Percentiles rank a stretch among this genome's conserved stretches.
phyloP scores from a whole-genome alignment of 306 rosid species.

The Cicer yamashitae region DNA sequence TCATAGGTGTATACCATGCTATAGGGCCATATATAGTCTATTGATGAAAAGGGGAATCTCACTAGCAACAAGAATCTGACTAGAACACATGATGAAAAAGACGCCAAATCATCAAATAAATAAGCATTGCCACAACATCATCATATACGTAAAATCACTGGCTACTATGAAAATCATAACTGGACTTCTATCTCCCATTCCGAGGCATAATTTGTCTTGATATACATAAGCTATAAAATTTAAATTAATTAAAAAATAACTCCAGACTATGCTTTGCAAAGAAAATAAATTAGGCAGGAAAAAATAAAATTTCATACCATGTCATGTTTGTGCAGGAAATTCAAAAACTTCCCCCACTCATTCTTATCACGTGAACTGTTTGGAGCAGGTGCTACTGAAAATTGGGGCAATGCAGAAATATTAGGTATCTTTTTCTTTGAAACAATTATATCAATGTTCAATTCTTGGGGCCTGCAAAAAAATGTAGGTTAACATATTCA shows the following conservation, averaged over 20 bases:
- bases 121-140: neutral
- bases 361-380: constrained; percentile 14
- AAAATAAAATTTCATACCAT: constrained; percentile 44
- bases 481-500: neutral
- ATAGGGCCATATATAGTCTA: neutral
- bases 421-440: constrained; percentile 1
- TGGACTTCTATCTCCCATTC: neutral
- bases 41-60: neutral
- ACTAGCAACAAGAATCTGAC: constrained; percentile 1
- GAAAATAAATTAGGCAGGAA: neutral
- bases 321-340: constrained; percentile 17
- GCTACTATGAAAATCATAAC: neutral
- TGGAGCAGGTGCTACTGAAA: constrained; percentile 51
- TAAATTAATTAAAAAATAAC: neutral
- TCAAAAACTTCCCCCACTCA: constrained; percentile 59
- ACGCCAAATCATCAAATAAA: constrained; percentile 20
- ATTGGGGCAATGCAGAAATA: constrained; percentile 46
- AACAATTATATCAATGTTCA: constrained; percentile 30
- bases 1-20: neutral
- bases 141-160: neutral
- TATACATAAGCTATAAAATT: neutral
- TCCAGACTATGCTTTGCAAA: constrained; percentile 17
- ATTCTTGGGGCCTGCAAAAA: constrained; percentile 48
- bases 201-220: constrained; percentile 7
- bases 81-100: constrained; percentile 7